Evolutionary conservation across 345 rosid genomes (phyloP).

Genomic region (Hibiscus syriacus): DNA sequence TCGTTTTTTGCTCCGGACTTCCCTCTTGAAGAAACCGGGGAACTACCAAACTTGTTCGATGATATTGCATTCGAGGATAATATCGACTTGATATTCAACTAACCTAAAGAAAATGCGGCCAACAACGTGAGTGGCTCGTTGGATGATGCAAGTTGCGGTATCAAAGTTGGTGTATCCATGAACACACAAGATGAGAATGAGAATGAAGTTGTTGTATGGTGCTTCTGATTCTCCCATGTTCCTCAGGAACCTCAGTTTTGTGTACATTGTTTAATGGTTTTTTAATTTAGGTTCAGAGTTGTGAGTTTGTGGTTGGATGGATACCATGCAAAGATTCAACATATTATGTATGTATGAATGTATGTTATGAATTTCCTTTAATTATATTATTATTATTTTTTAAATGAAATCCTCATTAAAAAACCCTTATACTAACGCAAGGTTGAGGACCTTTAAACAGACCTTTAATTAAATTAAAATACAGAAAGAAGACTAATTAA

Average conservation of each 20-base stretch:
- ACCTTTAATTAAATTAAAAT: too few species aligned
- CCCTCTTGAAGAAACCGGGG: neutral
- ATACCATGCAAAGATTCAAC: too few species aligned
- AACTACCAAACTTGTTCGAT: slow-evolving; percentile 40
- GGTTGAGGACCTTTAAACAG: too few species aligned
- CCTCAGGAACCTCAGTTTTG: neutral
- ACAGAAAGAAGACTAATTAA: too few species aligned
- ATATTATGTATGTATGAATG: too few species aligned
- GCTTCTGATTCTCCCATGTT: neutral
- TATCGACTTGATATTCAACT: slow-evolving; percentile 34
- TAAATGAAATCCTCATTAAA: too few species aligned
- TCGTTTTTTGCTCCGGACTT: slow-evolving; percentile 29
- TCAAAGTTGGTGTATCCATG: slow-evolving; percentile 10
- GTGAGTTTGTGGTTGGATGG: too few species aligned
- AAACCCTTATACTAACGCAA: too few species aligned
- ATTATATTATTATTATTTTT: too few species aligned
- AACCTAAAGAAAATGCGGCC: slow-evolving; percentile 4
- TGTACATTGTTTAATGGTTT: neutral
- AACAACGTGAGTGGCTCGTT: slow-evolving; percentile 7
- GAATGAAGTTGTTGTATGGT: neutral
- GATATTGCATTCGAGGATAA: slow-evolving; percentile 41
- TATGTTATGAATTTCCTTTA: too few species aligned
- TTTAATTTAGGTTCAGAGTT: neutral
- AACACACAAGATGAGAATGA: neutral
- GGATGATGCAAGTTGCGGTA: slow-evolving; percentile 10